A percentile compares a stretch with the other conserved stretches of the same genome.
Conservation (phyloP, 352 stramenopile genomes). For the Phytopythium mirpurense region DNA sequence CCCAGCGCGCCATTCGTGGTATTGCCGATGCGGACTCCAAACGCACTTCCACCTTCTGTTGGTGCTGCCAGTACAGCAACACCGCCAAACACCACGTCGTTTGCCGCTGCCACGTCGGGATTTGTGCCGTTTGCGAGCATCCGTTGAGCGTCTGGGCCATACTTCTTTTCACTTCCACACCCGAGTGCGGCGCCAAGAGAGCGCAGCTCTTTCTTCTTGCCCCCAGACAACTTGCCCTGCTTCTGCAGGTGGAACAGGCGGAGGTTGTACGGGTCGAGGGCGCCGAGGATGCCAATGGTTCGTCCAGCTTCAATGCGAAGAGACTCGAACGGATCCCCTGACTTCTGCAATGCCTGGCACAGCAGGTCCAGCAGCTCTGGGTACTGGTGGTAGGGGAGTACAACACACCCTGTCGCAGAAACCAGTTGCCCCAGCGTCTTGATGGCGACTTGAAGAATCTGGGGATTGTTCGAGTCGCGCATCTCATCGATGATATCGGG, state of each 20-base stretch:
- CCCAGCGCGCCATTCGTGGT: conserved; percentile 17
- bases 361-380: conserved; percentile 78
- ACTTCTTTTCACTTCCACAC: background rate
- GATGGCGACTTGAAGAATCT: conserved; percentile 82
- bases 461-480: conserved; percentile 76
- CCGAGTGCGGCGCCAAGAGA: conserved; percentile 11
- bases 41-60: background rate
- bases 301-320: conserved; percentile 76
- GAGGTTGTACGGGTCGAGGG: conserved; percentile 82
- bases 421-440: conserved; percentile 82
- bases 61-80: background rate
- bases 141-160: conserved; percentile 9
- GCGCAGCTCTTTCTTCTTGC: conserved; percentile 68
- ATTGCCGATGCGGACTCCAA: conserved; percentile 37
- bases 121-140: conserved; percentile 10
- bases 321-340: conserved; percentile 67
- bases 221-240: conserved; percentile 67
- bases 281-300: conserved; percentile 75
- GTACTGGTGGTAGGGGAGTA: conserved; percentile 82
- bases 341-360: conserved; percentile 74
- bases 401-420: conserved; percentile 79
- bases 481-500: conserved; percentile 87
- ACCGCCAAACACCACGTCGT: conserved; percentile 11
- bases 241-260: conserved; percentile 78
- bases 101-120: conserved; percentile 13